These are phyloP conservation scores for Aspergillus sclerotiicarbonarius DNA, from an alignment of 495 filamentous ascomycete genomes.

Conservation along the genomic window DNA sequence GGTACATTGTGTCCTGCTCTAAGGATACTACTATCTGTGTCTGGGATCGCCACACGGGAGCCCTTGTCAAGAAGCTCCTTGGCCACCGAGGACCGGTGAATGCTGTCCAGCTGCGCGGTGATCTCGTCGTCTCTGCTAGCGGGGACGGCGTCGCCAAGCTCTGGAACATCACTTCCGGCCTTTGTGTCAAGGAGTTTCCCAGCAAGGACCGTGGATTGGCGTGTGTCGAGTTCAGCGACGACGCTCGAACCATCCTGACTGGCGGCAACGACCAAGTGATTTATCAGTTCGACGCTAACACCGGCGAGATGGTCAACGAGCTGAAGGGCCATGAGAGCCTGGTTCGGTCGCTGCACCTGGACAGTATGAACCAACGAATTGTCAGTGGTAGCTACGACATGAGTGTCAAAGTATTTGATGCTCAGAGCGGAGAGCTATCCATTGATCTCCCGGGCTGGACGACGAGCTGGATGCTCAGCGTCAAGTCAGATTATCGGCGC, in stretches of 20 bases:
- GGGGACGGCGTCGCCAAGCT: slow-evolving; percentile 91
- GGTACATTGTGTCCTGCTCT: slow-evolving; percentile 91
- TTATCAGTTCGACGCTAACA: slow-evolving; percentile 90
- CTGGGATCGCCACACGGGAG: slow-evolving; percentile 81
- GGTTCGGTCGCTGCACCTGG: slow-evolving; percentile 85
- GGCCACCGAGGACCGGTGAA: slow-evolving; percentile 93
- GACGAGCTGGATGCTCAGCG: slow-evolving; percentile 90
- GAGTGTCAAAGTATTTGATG: slow-evolving; percentile 88
- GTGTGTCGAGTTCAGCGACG: slow-evolving; percentile 92
- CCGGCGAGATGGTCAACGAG: slow-evolving; percentile 74
- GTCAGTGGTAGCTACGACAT: slow-evolving; percentile 92
- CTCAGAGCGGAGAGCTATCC: slow-evolving; percentile 67
- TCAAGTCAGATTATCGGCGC: slow-evolving; percentile 90
- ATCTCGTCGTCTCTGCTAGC: slow-evolving; percentile 85
- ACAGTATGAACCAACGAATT: slow-evolving; percentile 75
- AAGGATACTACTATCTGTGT: slow-evolving; percentile 91
- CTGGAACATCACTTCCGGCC: slow-evolving; percentile 86
- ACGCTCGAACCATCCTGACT: slow-evolving; percentile 81
- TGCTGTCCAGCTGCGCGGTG: slow-evolving; percentile 88
- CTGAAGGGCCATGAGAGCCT: slow-evolving; percentile 76
- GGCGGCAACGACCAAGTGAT: slow-evolving; percentile 93
- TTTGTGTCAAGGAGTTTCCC: slow-evolving; percentile 80
- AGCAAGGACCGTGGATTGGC: slow-evolving; percentile 88
- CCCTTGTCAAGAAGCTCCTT: slow-evolving; percentile 66
- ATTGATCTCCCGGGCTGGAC: slow-evolving; percentile 87